Evolutionary conservation across 23 red algal species (phyloP), one percentile per base, ranked within the genome.

Genomic region (Agarophyton chilense): DNA sequence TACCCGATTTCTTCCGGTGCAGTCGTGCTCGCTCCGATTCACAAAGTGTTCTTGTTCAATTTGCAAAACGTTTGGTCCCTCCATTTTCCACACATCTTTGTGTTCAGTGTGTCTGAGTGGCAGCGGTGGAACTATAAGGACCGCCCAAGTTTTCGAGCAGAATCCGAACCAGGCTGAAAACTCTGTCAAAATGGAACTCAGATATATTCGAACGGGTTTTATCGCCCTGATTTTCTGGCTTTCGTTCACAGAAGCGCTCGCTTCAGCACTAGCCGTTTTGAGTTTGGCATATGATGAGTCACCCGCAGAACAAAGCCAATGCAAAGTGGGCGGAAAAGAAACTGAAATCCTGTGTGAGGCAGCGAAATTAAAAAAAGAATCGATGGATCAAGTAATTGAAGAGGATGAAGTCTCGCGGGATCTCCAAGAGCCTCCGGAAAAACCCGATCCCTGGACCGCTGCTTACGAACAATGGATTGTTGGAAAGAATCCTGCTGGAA

Each of bases 401-500:
- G 82, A 86, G 32, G 82, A 86, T 29, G 61, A 83, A 65, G 57
- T 26, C 53, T 83, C 64, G 22, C 31, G 49, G 41, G 41, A 34
- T 53, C 39, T 35, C 11, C 35, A 39, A 63, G 82, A 45, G 22
- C 19, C 58, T 40, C 46, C 64, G 5, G 82, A 58, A 2, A 45
- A 57, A 18, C 76, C 6, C 7, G 82, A 86, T 45, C 56, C 65
- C 19, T 86, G 82, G 82, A 29, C 60, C 8, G 64, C 60, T 14
- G 82, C 82, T 4, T 86, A 73, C 45, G 65, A 86, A 32, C 82
- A 86, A 21, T 86, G 82, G 82, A 40, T 86, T 11, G 34, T 68
- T 18, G 42, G 62, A 18, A 74, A 74, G 24, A 24, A 25, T 21
- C 43, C 68, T 17, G 17, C 68, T 29, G 13, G 17, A 14, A 40